Evolutionary conservation across 495 filamentous ascomycete genomes (phyloP).

Genomic region (Articulospora tetracladia): DNA sequence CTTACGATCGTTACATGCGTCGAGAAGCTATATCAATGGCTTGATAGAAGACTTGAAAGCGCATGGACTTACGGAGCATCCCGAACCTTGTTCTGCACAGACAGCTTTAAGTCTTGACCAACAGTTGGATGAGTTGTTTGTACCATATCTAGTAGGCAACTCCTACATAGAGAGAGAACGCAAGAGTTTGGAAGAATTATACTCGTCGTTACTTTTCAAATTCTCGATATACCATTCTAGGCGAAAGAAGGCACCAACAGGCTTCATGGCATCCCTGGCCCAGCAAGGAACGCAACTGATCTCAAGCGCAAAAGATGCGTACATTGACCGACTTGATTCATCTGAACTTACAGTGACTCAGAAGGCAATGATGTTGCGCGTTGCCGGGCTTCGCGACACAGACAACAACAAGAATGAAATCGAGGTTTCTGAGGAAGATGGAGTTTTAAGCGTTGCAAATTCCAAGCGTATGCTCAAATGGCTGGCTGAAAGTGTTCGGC

Average conservation of each 20-base stretch:
- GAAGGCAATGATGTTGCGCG: slow-evolving; percentile 77
- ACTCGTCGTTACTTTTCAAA: slow-evolving; percentile 89
- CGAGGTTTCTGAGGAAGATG: slow-evolving; percentile 86
- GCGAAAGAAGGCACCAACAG: slow-evolving; percentile 75
- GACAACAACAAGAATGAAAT: slow-evolving; percentile 63
- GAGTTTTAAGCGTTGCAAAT: slow-evolving; percentile 73
- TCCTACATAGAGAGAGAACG: slow-evolving; percentile 95
- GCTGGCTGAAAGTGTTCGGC: slow-evolving; percentile 94
- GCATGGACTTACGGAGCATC: slow-evolving; percentile 92
- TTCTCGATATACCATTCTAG: slow-evolving; percentile 90
- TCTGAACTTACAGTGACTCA: slow-evolving; percentile 80
- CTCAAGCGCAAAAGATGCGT: slow-evolving; percentile 76
- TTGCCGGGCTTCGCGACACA: slow-evolving; percentile 63
- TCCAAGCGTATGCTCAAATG: slow-evolving; percentile 97
- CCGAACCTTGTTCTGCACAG: slow-evolving; percentile 83
- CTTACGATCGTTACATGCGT: slow-evolving; percentile 84
- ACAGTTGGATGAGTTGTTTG: slow-evolving; percentile 93
- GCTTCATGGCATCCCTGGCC: slow-evolving; percentile 86
- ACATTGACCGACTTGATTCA: slow-evolving; percentile 79
- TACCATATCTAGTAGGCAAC: slow-evolving; percentile 90
- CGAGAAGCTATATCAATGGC: slow-evolving; percentile 76
- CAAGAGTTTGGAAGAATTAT: slow-evolving; percentile 84
- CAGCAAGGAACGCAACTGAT: slow-evolving; percentile 81
- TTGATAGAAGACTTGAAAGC: slow-evolving; percentile 90
- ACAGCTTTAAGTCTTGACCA: slow-evolving; percentile 86